Percentiles rank a stretch among this genome's conserved stretches.
Evolutionary conservation across 1,284 basidiomycete species (phyloP).

Genomic region (Cystobasidiaceae sp.): DNA sequence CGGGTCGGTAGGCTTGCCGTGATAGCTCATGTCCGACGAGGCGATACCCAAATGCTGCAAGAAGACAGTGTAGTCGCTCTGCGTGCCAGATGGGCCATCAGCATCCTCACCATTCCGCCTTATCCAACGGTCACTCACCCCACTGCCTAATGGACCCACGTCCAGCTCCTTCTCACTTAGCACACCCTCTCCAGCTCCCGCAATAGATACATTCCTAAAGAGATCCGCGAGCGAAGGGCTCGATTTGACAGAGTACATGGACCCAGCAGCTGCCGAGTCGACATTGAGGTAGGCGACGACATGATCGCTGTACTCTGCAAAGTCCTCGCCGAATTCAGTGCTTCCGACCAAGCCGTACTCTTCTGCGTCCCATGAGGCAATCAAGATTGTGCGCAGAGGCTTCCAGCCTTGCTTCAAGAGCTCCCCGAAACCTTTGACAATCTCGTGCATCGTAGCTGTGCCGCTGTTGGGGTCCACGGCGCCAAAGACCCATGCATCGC

Average conservation of each 20-base stretch:
- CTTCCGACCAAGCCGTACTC: constrained; percentile 53
- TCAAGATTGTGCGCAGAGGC: constrained; percentile 77
- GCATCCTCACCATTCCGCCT: constrained; percentile 6
- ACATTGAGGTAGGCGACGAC: constrained; percentile 83
- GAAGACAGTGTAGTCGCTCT: constrained; percentile 68
- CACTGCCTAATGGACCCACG: constrained; percentile 32
- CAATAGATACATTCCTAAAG: constrained; percentile 58
- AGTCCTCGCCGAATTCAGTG: constrained; percentile 50
- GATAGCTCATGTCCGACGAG: constrained; percentile 46
- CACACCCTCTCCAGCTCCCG: constrained; percentile 29
- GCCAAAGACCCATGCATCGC: constrained; percentile 66
- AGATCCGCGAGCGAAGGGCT: constrained; percentile 76
- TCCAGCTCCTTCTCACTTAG: constrained; percentile 28
- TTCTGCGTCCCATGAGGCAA: constrained; percentile 82
- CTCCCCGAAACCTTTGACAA: constrained; percentile 72
- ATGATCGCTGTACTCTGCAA: constrained; percentile 41
- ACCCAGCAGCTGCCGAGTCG: constrained; percentile 65
- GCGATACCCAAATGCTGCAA: constrained; percentile 52
- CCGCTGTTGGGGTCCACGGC: constrained; percentile 77
- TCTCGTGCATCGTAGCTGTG: constrained; percentile 76
- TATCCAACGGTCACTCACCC: no score
- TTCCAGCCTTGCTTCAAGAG: constrained; percentile 75
- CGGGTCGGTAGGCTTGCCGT: constrained; percentile 53
- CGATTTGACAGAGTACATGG: constrained; percentile 54
- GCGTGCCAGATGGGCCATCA: background rate